Base-by-base conservation (phyloP, 2,329 filamentous ascomycete genomes). In the Xylariomycetidae sp. region DNA sequence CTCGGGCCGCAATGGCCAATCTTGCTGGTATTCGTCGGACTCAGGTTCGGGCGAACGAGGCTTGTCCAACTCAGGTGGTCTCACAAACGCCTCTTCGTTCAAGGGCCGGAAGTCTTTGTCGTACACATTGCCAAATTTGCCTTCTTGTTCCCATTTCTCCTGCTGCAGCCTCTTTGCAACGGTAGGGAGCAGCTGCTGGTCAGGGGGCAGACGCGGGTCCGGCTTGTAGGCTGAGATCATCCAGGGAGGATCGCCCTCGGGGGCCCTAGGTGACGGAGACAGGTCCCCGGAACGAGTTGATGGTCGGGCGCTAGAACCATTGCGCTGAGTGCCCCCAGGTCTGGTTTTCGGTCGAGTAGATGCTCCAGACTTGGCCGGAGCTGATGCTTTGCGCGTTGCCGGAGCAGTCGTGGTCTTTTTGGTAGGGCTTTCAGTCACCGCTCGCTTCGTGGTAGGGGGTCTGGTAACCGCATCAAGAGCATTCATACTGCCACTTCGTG, bases 171-270 rank as follows among this genome's bases (percentile, higher is more conserved):
- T 76, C 51, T 83, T 87, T 10, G 92, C 92, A 42, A 96, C 88
- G 0, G 92, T 96, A 1, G 92, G 92, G 9, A 98, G 76, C 33
- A 98, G 79, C 56, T 98, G 92, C 59, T 98, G 85, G 42, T 98
- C 92, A 0, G 88, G 92, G 5, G 92, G 92, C 20, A 98, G 68
- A 40, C 88, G 82, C 19, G 92, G 92, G 55, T 98, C 92, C 1
- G 92, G 92, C 53, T 93, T 94, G 61, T 95, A 98, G 61, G 94
- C 87, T 15, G 84, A 85, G 28, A 92, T 76, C 61, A 96, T 76
- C 92, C 92, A 98, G 32, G 92, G 92, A 8, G 92, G 88, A 34
- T 96, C 90, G 14, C 92, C 92, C 65, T 96, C 92, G 1, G 89
- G 89, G 25, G 80, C 76, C 53, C 86, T 58, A n/a, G n/a, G n/a